Evolutionary conservation across 1,284 basidiomycete species (phyloP).

Genomic region (Ganoderma meredithae): DNA sequence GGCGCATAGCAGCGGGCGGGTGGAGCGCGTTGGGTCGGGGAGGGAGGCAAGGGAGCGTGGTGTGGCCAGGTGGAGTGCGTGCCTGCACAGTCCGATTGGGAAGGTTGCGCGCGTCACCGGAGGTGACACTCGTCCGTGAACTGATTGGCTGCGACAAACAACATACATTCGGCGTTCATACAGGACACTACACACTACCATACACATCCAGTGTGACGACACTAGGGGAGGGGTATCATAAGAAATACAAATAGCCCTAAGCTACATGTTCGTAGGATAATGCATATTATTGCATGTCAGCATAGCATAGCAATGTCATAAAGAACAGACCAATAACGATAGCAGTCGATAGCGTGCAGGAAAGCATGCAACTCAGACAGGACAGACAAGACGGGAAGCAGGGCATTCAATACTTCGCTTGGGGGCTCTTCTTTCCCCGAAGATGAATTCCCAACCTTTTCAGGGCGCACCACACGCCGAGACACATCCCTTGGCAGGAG

Average conservation of each 20-base stretch:
- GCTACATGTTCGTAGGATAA: constrained; percentile 22
- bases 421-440: constrained; percentile 29
- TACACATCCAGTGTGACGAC: constrained; percentile 9
- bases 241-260: constrained; percentile 21
- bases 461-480: constrained; percentile 29
- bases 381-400: neutral
- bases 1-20: constrained; percentile 19
- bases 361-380: neutral
- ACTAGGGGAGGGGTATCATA: constrained; percentile 4
- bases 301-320: constrained; percentile 1
- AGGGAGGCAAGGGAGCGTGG: constrained; percentile 9
- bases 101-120: constrained; percentile 18
- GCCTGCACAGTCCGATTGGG: constrained; percentile 14
- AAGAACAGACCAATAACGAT: constrained; percentile 25
- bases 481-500: constrained; percentile 22
- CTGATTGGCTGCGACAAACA: constrained; percentile 27
- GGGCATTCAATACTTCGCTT: constrained; percentile 7
- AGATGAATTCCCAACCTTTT: constrained; percentile 32
- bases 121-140: constrained; percentile 22
- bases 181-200: neutral
- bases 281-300: constrained; percentile 14
- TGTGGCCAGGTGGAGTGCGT: too few relatives aligned
- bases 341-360: constrained; percentile 10
- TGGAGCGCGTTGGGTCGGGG: constrained; percentile 7
- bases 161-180: constrained; percentile 5